These are phyloP conservation scores for Alternaria gansuensis DNA, from an alignment of 2,329 filamentous ascomycete species.

Conservation along the genomic window DNA sequence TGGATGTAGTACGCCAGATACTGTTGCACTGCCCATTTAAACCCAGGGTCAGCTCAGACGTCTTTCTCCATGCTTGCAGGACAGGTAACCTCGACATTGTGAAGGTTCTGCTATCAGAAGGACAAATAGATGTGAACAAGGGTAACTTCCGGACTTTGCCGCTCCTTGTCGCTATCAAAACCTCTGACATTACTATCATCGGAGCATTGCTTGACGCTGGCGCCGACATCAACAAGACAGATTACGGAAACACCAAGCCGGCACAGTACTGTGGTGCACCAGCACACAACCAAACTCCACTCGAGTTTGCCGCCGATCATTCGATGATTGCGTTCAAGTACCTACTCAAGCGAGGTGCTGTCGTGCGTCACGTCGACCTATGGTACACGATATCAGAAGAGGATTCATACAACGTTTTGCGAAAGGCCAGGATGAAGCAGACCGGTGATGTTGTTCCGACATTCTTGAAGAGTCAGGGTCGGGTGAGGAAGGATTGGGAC, in stretches of 20 bases:
- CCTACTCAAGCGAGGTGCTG: background rate
- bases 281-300: background rate
- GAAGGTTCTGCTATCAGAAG: background rate
- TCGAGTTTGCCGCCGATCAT: background rate
- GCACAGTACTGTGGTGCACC: background rate
- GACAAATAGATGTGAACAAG: background rate
- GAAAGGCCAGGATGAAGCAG: background rate
- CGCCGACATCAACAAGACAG: background rate
- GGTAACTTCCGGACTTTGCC: background rate
- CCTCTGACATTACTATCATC: background rate
- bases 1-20: background rate
- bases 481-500: background rate
- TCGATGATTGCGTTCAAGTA: background rate
- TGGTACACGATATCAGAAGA: background rate
- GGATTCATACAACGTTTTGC: background rate
- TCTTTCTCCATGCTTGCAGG: background rate
- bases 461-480: background rate
- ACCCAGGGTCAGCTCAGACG: background rate
- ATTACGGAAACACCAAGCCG: background rate
- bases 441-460: background rate
- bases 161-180: background rate
- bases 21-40: background rate
- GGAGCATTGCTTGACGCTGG: background rate
- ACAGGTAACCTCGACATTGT: background rate
- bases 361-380: background rate